Percentiles rank a stretch among this genome's conserved stretches.
These are phyloP conservation scores for Nicotiana sylvestris DNA, from an alignment of 257 asterid species.

Conservation along the genomic window DNA sequence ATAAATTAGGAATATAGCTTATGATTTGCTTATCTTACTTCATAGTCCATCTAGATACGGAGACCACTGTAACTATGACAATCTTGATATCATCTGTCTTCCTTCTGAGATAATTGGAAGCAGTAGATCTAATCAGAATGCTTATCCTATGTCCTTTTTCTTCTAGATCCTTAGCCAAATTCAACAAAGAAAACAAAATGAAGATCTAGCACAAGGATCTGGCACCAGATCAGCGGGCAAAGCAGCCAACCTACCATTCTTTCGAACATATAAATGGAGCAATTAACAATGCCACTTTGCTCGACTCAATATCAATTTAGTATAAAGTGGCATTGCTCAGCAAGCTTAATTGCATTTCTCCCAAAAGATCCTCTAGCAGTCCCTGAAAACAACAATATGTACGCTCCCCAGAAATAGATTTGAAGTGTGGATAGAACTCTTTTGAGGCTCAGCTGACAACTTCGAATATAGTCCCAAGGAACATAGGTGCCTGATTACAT, in stretches of 20 bases:
- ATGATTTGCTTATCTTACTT: not conserved
- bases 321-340: not conserved
- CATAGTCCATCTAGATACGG: not conserved
- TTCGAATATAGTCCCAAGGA: not conserved
- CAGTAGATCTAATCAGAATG: not conserved
- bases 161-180: not conserved
- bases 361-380: not conserved
- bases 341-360: not conserved
- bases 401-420: not conserved
- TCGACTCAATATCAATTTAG: not conserved
- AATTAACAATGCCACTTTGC: not conserved
- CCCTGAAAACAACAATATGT: not conserved
- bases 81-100: not conserved
- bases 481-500: constrained; percentile 1
- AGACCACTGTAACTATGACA: not conserved
- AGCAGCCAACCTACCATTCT: not conserved
- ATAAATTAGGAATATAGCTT: not conserved
- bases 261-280: not conserved
- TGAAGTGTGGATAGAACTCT: not conserved
- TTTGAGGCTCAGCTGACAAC: constrained; percentile 15
- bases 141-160: not conserved
- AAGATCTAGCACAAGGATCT: not conserved
- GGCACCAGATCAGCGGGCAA: not conserved
- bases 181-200: not conserved
- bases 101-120: not conserved